These are phyloP conservation scores for Megacollybia marginata DNA, from an alignment of 768 basidiomycete species.

Conservation along the genomic window DNA sequence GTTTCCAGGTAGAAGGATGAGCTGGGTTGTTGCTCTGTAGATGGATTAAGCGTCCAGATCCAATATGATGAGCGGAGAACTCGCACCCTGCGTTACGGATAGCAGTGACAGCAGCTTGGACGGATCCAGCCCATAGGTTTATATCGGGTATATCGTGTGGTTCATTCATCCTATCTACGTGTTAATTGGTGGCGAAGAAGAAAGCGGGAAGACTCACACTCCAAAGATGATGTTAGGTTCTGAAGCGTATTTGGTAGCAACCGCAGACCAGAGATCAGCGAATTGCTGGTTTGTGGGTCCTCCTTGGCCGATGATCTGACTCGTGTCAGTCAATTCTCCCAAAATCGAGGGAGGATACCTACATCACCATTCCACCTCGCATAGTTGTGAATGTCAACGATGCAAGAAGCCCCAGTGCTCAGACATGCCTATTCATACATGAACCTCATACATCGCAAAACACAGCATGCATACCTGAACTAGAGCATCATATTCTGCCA, in stretches of 20 bases:
- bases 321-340: background rate
- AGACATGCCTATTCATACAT: conserved; percentile 28
- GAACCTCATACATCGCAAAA: background rate
- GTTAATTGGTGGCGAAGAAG: background rate
- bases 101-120: conserved; percentile 56
- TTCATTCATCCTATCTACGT: conserved; percentile 46
- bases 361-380: conserved; percentile 46
- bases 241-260: conserved; percentile 42
- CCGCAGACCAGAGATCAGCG: conserved; percentile 41
- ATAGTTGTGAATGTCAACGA: conserved; percentile 57
- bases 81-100: conserved; percentile 46
- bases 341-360: conserved; percentile 1
- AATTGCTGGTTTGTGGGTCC: conserved; percentile 50
- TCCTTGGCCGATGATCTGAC: conserved; percentile 55
- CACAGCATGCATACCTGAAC: conserved; percentile 29
- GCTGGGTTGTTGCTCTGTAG: conserved; percentile 41
- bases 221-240: conserved; percentile 39
- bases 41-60: background rate
- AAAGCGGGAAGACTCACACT: conserved; percentile 25
- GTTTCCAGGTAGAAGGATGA: conserved; percentile 53
- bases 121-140: conserved; percentile 37
- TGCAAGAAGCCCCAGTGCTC: conserved; percentile 41
- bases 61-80: background rate
- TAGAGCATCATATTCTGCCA: conserved; percentile 42
- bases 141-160: conserved; percentile 52